A percentile compares a stretch with the other conserved stretches of the same genome.
phyloP scores from a whole-genome alignment of 148 eudicot species.

The Polygonum maritimum region DNA sequence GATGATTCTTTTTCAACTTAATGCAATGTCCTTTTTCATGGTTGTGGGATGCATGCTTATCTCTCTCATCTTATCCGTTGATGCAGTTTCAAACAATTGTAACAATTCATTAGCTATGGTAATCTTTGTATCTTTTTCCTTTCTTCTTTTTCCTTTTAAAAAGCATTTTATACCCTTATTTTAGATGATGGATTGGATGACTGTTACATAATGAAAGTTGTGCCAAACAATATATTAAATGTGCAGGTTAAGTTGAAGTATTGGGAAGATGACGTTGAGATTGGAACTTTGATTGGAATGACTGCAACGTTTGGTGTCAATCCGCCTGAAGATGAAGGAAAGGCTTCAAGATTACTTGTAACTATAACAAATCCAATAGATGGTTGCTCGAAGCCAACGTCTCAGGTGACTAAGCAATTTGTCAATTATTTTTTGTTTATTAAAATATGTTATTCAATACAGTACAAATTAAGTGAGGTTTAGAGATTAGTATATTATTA shows the following conservation, averaged over 20 bases:
- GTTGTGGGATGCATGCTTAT: not conserved
- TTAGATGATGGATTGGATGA: not conserved
- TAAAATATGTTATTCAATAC: not conserved
- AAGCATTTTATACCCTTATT: not conserved
- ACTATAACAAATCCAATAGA: conserved; percentile 43
- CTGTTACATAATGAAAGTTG: not conserved
- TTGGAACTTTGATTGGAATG: conserved; percentile 33
- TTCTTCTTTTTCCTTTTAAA: not conserved
- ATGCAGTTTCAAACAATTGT: not conserved
- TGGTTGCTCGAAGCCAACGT: conserved; percentile 44
- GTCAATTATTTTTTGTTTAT: not conserved
- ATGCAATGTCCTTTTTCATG: not conserved
- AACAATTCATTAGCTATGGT: not conserved
- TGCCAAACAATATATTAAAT: not conserved
- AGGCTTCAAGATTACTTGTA: conserved; percentile 32
- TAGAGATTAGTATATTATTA: not conserved
- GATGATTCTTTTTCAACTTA: not conserved
- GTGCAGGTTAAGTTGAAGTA: conserved; percentile 52
- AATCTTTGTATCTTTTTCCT: not conserved
- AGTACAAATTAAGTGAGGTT: not conserved
- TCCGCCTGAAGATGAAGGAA: conserved; percentile 34
- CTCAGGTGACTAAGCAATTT: conserved; percentile 29
- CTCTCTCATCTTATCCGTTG: not conserved
- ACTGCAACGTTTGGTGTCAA: conserved; percentile 63
- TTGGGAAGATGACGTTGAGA: conserved; percentile 59